Evolutionary conservation across 1,284 basidiomycete genomes (phyloP).

Genomic region (Schizophyllum amplum): DNA sequence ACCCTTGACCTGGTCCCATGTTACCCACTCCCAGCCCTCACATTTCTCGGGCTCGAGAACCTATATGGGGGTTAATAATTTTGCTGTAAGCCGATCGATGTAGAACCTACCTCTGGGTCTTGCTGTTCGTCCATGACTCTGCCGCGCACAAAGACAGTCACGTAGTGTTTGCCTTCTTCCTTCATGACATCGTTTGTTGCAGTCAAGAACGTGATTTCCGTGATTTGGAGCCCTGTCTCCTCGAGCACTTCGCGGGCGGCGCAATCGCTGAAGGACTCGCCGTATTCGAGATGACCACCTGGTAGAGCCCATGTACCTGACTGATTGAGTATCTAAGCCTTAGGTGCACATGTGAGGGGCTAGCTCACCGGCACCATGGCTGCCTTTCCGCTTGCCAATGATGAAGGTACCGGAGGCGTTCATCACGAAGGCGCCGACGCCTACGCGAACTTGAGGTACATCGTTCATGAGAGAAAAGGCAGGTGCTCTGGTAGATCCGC

Average conservation of each 20-base stretch:
- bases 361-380: conserved; percentile 1
- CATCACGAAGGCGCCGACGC: conserved; percentile 5
- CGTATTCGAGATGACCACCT: conserved; percentile 5
- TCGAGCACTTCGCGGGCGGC: conserved; percentile 5
- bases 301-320: conserved; percentile 7
- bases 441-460: background rate
- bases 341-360: background rate
- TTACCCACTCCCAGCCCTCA: conserved; percentile 6
- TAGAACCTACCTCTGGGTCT: conserved; percentile 1
- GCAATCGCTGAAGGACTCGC: conserved; percentile 6
- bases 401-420: conserved; percentile 4
- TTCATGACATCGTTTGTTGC: conserved; percentile 6
- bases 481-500: too few species aligned
- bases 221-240: conserved; percentile 4
- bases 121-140: background rate
- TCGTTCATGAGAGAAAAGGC: too few species aligned
- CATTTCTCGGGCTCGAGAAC: conserved; percentile 5
- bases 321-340: background rate
- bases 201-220: conserved; percentile 1
- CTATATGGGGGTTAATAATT: background rate
- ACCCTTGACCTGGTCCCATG: conserved; percentile 3
- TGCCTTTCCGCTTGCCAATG: conserved; percentile 3
- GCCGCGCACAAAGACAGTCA: conserved; percentile 4
- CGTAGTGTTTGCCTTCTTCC: conserved; percentile 3
- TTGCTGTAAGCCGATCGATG: background rate